Conservation (phyloP, 208 protist genomes). For the Perkinsela sp. region DNA sequence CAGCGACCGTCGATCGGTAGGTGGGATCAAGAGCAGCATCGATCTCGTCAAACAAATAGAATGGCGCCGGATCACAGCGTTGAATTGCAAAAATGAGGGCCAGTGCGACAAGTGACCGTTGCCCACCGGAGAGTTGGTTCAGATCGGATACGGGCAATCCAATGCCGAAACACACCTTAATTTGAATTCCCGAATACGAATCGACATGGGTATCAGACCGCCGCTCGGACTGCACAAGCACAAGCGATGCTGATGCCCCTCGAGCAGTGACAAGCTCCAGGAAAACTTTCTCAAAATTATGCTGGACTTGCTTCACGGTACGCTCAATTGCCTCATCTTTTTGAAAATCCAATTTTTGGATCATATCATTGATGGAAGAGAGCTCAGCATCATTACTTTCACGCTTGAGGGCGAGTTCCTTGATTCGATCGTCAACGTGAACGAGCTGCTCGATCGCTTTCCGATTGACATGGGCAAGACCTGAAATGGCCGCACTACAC, state of each 20-base stretch:
- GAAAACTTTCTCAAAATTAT: constrained; percentile 84
- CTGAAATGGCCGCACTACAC: constrained; percentile 46
- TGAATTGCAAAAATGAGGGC: constrained; percentile 97
- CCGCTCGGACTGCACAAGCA: constrained; percentile 14
- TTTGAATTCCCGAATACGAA: constrained; percentile 60
- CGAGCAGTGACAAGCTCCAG: constrained; percentile 72
- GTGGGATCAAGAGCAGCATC: constrained; percentile 85
- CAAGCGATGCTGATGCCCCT: constrained; percentile 33
- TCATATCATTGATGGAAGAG: constrained; percentile 68
- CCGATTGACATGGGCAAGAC: constrained; percentile 84
- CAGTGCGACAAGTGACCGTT: constrained; percentile 94
- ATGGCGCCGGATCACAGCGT: constrained; percentile 87
- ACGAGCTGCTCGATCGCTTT: constrained; percentile 91
- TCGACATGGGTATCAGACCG: constrained; percentile 12
- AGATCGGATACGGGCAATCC: constrained; percentile 39
- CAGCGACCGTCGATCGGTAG: constrained; percentile 64
- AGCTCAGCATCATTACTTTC: constrained; percentile 37
- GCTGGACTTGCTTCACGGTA: constrained; percentile 87
- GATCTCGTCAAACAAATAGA: constrained; percentile 99
- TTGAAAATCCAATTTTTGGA: constrained; percentile 73
- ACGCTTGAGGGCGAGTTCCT: constrained; percentile 40
- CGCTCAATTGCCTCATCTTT: constrained; percentile 87
- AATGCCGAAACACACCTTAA: constrained; percentile 63
- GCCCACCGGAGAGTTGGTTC: constrained; percentile 78
- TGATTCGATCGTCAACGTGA: constrained; percentile 45